A percentile compares a stretch with the other conserved stretches of the same genome.
phyloP scores from a whole-genome alignment of 2,329 filamentous ascomycete genomes.

The Paraphoma sp. region DNA sequence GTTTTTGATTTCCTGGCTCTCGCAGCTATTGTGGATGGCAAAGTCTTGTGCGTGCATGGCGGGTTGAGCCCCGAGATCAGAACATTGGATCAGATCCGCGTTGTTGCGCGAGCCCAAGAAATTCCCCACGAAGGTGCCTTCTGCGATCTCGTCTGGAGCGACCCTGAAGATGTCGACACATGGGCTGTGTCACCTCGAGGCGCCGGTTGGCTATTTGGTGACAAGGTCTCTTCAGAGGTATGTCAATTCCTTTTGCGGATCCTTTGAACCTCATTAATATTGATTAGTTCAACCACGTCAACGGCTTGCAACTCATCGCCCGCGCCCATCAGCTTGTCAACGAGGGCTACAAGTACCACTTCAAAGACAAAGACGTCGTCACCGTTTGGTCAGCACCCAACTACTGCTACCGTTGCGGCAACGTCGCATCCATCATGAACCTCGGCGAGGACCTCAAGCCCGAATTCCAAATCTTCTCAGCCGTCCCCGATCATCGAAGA shows the following conservation, averaged over 20 bases:
- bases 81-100: conserved; percentile 85
- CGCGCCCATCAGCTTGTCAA: conserved; percentile 78
- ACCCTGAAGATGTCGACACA: conserved; percentile 73
- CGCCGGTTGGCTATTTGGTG: conserved; percentile 72
- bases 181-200: conserved; percentile 74
- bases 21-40: conserved; percentile 96
- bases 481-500: conserved; percentile 84
- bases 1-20: conserved; percentile 98
- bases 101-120: conserved; percentile 80
- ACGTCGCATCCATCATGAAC: conserved; percentile 88
- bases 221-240: conserved; percentile 73
- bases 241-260: conserved; percentile 7
- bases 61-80: conserved; percentile 97
- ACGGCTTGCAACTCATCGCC: conserved; percentile 73
- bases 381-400: conserved; percentile 92
- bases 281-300: conserved; percentile 73
- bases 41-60: conserved; percentile 98
- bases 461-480: conserved; percentile 90
- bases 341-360: conserved; percentile 89
- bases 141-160: conserved; percentile 96
- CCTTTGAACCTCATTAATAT: conserved; percentile 3
- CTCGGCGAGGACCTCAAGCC: conserved; percentile 89
- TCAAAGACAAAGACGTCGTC: conserved; percentile 93
- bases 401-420: conserved; percentile 63
- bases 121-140: conserved; percentile 98